These are phyloP conservation scores for Apophysomyces ossiformis DNA, from an alignment of 371 early-diverging fungal species.

Conservation along the genomic window DNA sequence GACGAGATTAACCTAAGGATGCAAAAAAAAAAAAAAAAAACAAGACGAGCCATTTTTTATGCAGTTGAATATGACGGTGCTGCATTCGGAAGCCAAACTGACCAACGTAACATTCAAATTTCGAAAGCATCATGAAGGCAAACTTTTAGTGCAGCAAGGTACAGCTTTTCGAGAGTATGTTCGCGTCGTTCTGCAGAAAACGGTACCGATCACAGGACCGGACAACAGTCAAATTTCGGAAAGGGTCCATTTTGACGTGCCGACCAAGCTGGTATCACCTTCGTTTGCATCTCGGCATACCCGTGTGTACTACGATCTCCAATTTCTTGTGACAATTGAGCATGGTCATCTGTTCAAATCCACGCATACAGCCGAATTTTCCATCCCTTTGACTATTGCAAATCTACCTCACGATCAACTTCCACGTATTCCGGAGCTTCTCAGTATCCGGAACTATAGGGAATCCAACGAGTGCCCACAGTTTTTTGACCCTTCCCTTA, in stretches of 20 bases:
- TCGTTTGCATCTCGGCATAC: slow-evolving; percentile 48
- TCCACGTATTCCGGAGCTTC: slow-evolving; percentile 43
- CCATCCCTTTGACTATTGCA: slow-evolving; percentile 46
- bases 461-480: slow-evolving; percentile 38
- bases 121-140: slow-evolving; percentile 55
- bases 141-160: slow-evolving; percentile 48
- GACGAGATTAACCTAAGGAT: neutral
- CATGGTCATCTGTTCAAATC: slow-evolving; percentile 41
- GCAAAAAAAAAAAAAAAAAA: neutral
- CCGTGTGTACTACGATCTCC: slow-evolving; percentile 48
- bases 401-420: slow-evolving; percentile 50
- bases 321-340: slow-evolving; percentile 34
- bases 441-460: slow-evolving; percentile 35
- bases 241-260: slow-evolving; percentile 39
- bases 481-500: slow-evolving; percentile 47
- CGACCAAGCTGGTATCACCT: slow-evolving; percentile 52
- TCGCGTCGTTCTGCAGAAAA: slow-evolving; percentile 33
- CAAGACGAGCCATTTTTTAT: slow-evolving; percentile 50
- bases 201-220: slow-evolving; percentile 21
- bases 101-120: slow-evolving; percentile 35
- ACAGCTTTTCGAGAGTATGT: slow-evolving; percentile 47
- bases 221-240: slow-evolving; percentile 18
- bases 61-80: slow-evolving; percentile 34
- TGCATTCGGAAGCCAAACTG: slow-evolving; percentile 40
- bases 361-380: slow-evolving; percentile 33